phyloP scores from a whole-genome alignment of 192 early-diverging fungal genomes.

The Coemansia sp. region DNA sequence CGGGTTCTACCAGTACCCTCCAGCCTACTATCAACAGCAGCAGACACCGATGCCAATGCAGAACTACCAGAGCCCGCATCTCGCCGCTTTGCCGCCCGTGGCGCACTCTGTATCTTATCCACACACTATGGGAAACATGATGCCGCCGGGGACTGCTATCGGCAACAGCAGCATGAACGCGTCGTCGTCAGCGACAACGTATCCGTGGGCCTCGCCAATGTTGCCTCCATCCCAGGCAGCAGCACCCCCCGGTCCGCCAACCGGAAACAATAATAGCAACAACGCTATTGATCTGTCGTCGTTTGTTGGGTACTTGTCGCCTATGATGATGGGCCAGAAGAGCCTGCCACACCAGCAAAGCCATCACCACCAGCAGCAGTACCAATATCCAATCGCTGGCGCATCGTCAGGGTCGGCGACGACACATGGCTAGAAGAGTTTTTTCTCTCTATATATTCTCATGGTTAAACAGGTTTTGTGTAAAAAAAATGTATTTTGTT shows the following conservation, averaged over 20 bases:
- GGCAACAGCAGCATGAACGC: neutral
- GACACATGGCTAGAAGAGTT: neutral
- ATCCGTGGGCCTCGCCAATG: conserved; percentile 9
- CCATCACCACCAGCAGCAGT: neutral
- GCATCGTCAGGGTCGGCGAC: neutral
- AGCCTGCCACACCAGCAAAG: neutral
- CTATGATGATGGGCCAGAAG: neutral
- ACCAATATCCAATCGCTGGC: neutral
- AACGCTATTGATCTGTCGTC: neutral
- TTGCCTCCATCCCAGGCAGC: neutral
- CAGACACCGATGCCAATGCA: neutral
- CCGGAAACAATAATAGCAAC: neutral
- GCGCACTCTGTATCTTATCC: conserved; percentile 7
- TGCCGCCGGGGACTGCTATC: neutral
- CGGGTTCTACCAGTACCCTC: neutral
- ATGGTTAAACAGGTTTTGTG: neutral
- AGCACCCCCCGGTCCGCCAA: neutral
- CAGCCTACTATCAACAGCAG: neutral
- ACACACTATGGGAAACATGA: neutral
- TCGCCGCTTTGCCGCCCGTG: neutral
- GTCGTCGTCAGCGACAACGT: neutral
- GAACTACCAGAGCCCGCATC: neutral
- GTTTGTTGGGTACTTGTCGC: conserved; percentile 5
- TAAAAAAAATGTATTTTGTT: neutral
- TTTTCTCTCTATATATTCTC: neutral